phyloP scores from a whole-genome alignment of 495 filamentous ascomycete species.

The Antarctomyces pellizariae region DNA sequence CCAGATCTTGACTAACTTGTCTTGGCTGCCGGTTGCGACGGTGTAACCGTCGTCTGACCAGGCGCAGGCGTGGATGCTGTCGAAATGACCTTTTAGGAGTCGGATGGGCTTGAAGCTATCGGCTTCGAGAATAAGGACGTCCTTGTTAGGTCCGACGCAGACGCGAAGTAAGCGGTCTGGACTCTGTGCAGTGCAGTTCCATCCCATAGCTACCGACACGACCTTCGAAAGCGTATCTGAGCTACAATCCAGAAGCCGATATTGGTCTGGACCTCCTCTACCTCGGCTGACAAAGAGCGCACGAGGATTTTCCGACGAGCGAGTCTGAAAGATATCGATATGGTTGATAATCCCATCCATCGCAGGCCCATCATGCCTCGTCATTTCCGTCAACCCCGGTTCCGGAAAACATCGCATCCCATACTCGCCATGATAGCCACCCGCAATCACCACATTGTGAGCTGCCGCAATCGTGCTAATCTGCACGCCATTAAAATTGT shows the following conservation, averaged over 20 bases:
- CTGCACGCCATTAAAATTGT: conserved; percentile 14
- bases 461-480: conserved; percentile 51
- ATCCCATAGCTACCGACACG: conserved; percentile 36
- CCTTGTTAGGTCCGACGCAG: conserved; percentile 32
- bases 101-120: conserved; percentile 22
- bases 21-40: conserved; percentile 79
- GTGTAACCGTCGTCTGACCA: conserved; percentile 81
- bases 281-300: conserved; percentile 78
- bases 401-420: too few relatives aligned
- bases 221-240: conserved; percentile 40
- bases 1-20: conserved; percentile 64
- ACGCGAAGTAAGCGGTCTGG: conserved; percentile 61
- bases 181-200: conserved; percentile 70
- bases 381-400: conserved; percentile 37
- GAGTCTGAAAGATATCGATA: conserved; percentile 40
- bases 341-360: conserved; percentile 84
- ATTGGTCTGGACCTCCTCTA: conserved; percentile 34
- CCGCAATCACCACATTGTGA: conserved; percentile 48
- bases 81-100: conserved; percentile 42
- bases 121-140: conserved; percentile 25
- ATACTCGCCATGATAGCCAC: conserved; percentile 67
- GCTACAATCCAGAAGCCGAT: conserved; percentile 50
- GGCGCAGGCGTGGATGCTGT: conserved; percentile 74
- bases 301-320: conserved; percentile 33
- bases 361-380: conserved; percentile 36